Conservation (phyloP, 2,329 filamentous ascomycete genomes). For the Fusarium sp. region DNA sequence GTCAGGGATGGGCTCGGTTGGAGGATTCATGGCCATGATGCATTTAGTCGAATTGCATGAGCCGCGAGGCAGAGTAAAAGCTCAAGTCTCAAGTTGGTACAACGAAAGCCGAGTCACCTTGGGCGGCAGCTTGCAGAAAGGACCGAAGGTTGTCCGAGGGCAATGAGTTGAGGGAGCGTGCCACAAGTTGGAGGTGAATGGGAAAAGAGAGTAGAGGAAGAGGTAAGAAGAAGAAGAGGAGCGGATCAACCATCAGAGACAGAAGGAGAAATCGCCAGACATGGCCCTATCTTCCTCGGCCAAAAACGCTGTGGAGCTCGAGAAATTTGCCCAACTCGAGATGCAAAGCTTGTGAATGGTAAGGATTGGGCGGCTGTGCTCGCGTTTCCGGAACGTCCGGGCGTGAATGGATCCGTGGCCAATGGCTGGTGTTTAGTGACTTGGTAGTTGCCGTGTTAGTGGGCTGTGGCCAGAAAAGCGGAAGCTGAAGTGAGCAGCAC, state of each 20-base stretch:
- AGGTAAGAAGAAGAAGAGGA: conserved; percentile 17
- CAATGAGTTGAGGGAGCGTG: conserved; percentile 10
- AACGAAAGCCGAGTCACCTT: conserved; percentile 5
- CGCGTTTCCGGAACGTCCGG: conserved; percentile 46
- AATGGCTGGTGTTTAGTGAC: conserved; percentile 42
- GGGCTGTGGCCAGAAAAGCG: background rate
- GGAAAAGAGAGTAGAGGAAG: background rate
- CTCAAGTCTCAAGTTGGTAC: conserved; percentile 5
- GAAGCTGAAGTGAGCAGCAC: background rate
- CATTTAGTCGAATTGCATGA: conserved; percentile 4
- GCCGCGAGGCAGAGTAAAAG: background rate
- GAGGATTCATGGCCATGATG: conserved; percentile 30
- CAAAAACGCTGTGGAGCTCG: conserved; percentile 39
- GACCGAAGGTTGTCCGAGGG: conserved; percentile 6
- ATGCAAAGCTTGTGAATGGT: conserved; percentile 27
- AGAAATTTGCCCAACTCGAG: conserved; percentile 27
- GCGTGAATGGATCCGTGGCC: conserved; percentile 43
- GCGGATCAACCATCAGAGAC: conserved; percentile 25
- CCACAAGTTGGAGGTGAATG: conserved; percentile 20
- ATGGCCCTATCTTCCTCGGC: conserved; percentile 33
- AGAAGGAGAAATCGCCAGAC: conserved; percentile 25
- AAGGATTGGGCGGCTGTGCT: conserved; percentile 35
- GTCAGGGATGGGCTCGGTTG: conserved; percentile 17
- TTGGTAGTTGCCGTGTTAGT: conserved; percentile 6
- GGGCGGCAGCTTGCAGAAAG: conserved; percentile 17